These are phyloP conservation scores for Coemansia sp. DNA, from an alignment of 192 early-diverging fungal species.

Conservation along the genomic window DNA sequence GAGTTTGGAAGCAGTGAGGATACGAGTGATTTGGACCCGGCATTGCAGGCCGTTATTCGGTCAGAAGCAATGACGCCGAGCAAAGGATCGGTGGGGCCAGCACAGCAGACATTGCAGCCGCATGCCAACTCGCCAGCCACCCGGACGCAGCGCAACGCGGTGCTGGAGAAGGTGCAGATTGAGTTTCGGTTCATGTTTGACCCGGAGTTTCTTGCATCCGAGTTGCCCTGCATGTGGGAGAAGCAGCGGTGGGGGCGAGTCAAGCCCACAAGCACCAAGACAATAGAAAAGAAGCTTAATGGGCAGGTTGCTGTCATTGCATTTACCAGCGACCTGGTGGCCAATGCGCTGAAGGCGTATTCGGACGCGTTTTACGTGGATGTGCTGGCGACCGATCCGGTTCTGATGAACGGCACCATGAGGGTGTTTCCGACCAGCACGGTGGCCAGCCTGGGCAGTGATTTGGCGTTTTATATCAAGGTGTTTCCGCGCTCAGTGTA, in stretches of 20 bases:
- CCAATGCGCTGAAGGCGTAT: conserved; percentile 26
- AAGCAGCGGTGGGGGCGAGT: conserved; percentile 19
- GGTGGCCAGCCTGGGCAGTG: conserved; percentile 27
- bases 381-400: conserved; percentile 31
- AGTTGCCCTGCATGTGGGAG: conserved; percentile 29
- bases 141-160: neutral
- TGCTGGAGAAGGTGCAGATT: conserved; percentile 24
- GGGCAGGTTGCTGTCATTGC: conserved; percentile 30
- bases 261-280: neutral
- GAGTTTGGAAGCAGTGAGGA: neutral
- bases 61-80: neutral
- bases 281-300: conserved; percentile 23
- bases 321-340: conserved; percentile 27
- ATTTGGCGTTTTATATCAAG: conserved; percentile 26
- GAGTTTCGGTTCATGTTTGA: conserved; percentile 41
- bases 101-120: neutral
- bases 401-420: conserved; percentile 29
- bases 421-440: conserved; percentile 39
- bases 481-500: conserved; percentile 38
- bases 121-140: neutral
- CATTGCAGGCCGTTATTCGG: conserved; percentile 34
- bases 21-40: conserved; percentile 46
- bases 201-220: conserved; percentile 19
- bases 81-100: neutral
- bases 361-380: conserved; percentile 27